Evolutionary conservation across 306 rosid species (phyloP).

Genomic region (Vigna radiata): DNA sequence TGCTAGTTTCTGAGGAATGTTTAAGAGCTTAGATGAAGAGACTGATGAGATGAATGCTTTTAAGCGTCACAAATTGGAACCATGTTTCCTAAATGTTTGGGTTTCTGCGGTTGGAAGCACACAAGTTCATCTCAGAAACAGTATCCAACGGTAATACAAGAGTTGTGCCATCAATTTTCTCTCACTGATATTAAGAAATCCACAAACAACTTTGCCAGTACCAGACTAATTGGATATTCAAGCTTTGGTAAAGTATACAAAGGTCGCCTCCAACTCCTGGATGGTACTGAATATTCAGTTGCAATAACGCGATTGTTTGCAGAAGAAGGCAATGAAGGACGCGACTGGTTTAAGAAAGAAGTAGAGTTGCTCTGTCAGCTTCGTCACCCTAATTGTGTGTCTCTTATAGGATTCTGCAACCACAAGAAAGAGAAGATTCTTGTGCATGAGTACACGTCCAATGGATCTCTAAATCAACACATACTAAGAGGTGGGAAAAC

Average conservation of each 20-base stretch:
- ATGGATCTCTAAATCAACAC: background rate
- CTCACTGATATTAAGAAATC: background rate
- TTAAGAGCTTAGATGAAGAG: too few relatives aligned
- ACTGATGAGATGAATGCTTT: too few relatives aligned
- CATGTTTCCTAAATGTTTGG: too few relatives aligned
- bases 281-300: background rate
- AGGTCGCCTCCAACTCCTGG: background rate
- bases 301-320: background rate
- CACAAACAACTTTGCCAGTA: background rate
- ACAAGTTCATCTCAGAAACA: background rate
- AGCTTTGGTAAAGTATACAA: background rate
- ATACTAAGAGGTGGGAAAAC: background rate
- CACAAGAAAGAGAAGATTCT: background rate
- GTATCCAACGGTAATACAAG: background rate
- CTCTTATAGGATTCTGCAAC: slow-evolving; percentile 36
- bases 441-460: slow-evolving; percentile 16
- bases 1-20: too few relatives aligned
- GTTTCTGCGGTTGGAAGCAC: too few relatives aligned
- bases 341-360: background rate
- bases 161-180: background rate
- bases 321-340: background rate
- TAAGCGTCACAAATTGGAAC: too few relatives aligned
- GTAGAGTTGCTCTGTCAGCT: slow-evolving; percentile 36
- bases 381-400: slow-evolving; percentile 18
- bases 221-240: background rate